phyloP scores from a whole-genome alignment of 768 basidiomycete genomes.

The Russula brevipes region DNA sequence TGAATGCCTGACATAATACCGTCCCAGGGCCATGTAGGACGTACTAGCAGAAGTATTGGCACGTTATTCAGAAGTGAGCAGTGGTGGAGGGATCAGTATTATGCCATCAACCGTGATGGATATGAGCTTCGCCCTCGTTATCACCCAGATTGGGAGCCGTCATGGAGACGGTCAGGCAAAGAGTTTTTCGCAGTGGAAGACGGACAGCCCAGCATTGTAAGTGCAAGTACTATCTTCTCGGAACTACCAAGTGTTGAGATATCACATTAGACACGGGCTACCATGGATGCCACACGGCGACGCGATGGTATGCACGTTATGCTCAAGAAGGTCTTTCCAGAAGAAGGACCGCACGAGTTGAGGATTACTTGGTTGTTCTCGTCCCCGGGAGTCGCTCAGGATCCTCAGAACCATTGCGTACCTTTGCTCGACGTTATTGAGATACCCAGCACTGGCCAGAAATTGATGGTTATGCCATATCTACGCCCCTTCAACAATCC shows the following conservation, averaged over 20 bases:
- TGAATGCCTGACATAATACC: background rate
- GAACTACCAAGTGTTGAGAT: background rate
- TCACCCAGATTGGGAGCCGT: constrained; percentile 16
- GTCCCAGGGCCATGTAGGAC: background rate
- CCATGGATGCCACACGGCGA: constrained; percentile 24
- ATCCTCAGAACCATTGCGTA: constrained; percentile 28
- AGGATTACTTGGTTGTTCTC: constrained; percentile 13
- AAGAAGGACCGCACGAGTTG: constrained; percentile 15
- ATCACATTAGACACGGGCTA: constrained; percentile 4
- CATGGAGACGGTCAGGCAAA: constrained; percentile 9
- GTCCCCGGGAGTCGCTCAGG: constrained; percentile 1
- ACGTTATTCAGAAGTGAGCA: constrained; percentile 7
- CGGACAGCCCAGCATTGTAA: constrained; percentile 9
- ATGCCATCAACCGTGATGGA: background rate
- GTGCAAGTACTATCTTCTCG: background rate
- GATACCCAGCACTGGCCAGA: constrained; percentile 13
- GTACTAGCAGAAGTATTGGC: background rate
- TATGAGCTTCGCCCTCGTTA: constrained; percentile 22
- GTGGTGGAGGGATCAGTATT: constrained; percentile 19
- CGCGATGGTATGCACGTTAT: constrained; percentile 24
- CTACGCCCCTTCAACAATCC: constrained; percentile 25
- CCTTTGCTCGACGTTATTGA: constrained; percentile 25
- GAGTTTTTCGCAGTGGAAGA: constrained; percentile 16
- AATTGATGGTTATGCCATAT: constrained; percentile 27
- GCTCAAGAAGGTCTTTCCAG: constrained; percentile 22